Percentiles rank a stretch among this genome's conserved stretches.
phyloP scores from a whole-genome alignment of 1,284 basidiomycete genomes.

The Coniferiporia sulphurascens region DNA sequence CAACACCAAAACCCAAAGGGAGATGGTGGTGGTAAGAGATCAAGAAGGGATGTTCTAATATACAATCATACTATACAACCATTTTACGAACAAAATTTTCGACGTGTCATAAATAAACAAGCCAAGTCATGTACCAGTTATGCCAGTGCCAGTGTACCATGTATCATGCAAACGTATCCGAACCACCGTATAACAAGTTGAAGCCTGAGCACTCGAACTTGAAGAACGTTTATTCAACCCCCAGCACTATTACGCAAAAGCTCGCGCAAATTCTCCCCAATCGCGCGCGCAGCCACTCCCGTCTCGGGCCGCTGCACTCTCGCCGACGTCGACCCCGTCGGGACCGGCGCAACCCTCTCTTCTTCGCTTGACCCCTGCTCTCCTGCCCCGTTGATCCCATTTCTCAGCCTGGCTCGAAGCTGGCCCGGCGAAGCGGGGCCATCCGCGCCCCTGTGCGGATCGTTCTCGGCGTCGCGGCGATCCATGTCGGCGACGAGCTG shows the following conservation, averaged over 20 bases:
- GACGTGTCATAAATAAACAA: too few species aligned
- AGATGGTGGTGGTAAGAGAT: too few species aligned
- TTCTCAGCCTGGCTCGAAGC: neutral
- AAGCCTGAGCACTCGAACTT: too few species aligned
- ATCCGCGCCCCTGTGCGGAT: conserved; percentile 10
- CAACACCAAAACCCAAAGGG: too few species aligned
- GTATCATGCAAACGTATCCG: too few species aligned
- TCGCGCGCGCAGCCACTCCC: neutral
- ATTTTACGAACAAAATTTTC: too few species aligned
- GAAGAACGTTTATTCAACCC: too few species aligned
- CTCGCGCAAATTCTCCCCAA: conserved; percentile 23
- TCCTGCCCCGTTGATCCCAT: neutral
- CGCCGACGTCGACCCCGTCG: neutral
- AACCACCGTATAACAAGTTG: too few species aligned
- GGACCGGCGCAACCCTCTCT: neutral
- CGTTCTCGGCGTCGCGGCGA: conserved; percentile 56
- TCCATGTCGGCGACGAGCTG: conserved; percentile 89
- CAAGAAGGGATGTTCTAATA: too few species aligned
- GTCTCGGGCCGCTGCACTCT: neutral
- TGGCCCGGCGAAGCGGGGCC: neutral
- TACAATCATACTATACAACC: too few species aligned
- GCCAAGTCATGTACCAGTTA: too few species aligned
- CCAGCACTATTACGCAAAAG: conserved; percentile 9
- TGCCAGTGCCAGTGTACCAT: too few species aligned
- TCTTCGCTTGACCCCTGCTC: neutral